Evolutionary conservation across 2,329 filamentous ascomycete species (phyloP).

Genomic region (Stagonosporopsis tanaceti): DNA sequence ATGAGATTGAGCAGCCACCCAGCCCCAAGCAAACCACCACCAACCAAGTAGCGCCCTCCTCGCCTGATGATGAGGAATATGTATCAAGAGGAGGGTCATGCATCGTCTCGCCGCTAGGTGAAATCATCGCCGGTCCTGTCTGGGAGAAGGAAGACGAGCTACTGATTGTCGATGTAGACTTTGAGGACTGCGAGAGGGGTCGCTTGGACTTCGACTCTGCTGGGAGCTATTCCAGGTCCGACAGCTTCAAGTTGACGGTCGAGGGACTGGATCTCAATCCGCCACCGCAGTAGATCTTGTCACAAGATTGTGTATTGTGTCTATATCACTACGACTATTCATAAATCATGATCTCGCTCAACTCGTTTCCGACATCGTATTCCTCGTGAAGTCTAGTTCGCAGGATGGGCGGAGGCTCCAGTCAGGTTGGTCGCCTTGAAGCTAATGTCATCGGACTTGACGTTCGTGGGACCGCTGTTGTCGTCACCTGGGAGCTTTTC

Average conservation of each 20-base stretch:
- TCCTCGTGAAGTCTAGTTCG: neutral
- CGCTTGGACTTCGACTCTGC: slow-evolving; percentile 83
- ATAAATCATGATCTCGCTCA: neutral
- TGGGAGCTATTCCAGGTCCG: slow-evolving; percentile 83
- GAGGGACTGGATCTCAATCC: slow-evolving; percentile 67
- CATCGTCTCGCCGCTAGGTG: slow-evolving; percentile 80
- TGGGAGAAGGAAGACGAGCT: slow-evolving; percentile 79
- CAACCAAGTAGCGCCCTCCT: slow-evolving; percentile 11
- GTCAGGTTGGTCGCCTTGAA: no score
- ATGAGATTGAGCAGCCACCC: slow-evolving; percentile 25
- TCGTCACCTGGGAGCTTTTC: no score
- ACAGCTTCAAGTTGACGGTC: slow-evolving; percentile 67
- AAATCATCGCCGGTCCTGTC: slow-evolving; percentile 80
- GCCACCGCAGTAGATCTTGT: slow-evolving; percentile 52
- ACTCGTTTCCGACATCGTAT: neutral
- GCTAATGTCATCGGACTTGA: no score
- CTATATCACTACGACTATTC: neutral
- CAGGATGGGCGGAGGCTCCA: no score
- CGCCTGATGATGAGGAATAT: slow-evolving; percentile 57
- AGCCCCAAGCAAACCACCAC: slow-evolving; percentile 29
- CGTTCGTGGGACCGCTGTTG: no score
- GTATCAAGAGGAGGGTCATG: slow-evolving; percentile 80
- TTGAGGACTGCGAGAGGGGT: slow-evolving; percentile 86
- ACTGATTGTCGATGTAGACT: slow-evolving; percentile 77
- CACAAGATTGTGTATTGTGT: neutral